Base-by-base conservation (phyloP, 768 basidiomycete genomes). In the Leccinum ochraceum region DNA sequence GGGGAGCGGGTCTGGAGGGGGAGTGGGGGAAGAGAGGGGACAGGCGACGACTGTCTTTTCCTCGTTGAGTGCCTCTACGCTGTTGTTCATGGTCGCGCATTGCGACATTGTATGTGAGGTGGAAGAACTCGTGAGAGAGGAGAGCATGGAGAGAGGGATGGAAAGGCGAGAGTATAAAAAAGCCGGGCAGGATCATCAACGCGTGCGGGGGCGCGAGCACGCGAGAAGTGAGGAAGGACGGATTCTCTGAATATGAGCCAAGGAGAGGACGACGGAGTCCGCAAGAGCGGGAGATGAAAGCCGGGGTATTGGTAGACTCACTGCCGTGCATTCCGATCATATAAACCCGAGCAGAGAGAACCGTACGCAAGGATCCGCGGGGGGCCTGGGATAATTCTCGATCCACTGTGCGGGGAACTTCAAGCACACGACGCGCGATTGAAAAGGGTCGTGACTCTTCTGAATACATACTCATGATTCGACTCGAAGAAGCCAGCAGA, bases 21-120 rank as follows among this genome's bases (percentile, higher is more conserved):
- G 49, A 61, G 66, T 1, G 16, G 54, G 10, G 59, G 39, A 0
- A 59, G 7, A 0, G 60, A 24, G 36, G 58, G 6, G 57, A 39
- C 57, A 60, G 3, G 60, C 37, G 36, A 62, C 57, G 16, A 50
- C 52, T 3, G 63, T 56, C 62, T 74, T 74, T 17, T 67, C 67
- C 34, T 74, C 68, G 42, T 58, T 60, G 53, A 74, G 58, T 1
- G 36, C 56, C 9, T 74, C 72, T 13, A 50, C 63, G 57, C 73
- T 76, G 64, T 73, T 70, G 28, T 65, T 67, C 48, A 67, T 34
- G 53, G 73, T 75, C 54, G 69, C 65, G 53, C 71, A 76, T 62
- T 71, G 73, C 13, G 73, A 74, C 6, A 73, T 61, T 6, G 73
- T 64, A 20, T 69, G 71, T 1, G 72, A 56, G 4, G 74, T 64